Percentiles rank a stretch among this genome's conserved stretches.
Conservation (phyloP, 331 rosid species). For the Prunus yedoensis region DNA sequence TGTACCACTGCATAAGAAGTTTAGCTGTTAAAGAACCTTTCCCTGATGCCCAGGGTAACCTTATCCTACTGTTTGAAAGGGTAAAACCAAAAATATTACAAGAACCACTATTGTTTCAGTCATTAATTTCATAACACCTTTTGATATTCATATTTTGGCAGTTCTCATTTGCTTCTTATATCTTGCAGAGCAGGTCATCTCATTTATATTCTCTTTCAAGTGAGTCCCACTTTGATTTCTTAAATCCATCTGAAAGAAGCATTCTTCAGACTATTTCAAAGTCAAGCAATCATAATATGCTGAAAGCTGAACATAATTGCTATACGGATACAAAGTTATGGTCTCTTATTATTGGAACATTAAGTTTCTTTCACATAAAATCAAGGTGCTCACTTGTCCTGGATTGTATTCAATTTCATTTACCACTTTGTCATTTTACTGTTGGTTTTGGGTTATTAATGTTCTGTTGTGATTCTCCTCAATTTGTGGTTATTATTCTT, state of each 20-base stretch:
- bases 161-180: constrained; percentile 38
- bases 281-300: constrained; percentile 27
- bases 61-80: constrained; percentile 75
- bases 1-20: constrained; percentile 92
- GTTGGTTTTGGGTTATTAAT: background rate
- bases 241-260: constrained; percentile 40
- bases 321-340: constrained; percentile 45
- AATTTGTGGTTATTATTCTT: background rate
- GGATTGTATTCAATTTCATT: constrained; percentile 7
- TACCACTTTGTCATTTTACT: background rate
- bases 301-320: constrained; percentile 31
- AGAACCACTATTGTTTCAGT: background rate
- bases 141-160: constrained; percentile 7
- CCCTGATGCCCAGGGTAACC: constrained; percentile 90
- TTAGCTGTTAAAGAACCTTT: constrained; percentile 86
- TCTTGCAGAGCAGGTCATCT: constrained; percentile 81
- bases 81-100: constrained; percentile 32
- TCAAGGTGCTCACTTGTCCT: constrained; percentile 56
- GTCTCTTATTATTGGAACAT: constrained; percentile 63
- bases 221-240: constrained; percentile 44
- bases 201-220: constrained; percentile 36
- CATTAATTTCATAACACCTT: background rate
- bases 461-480: background rate
- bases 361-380: constrained; percentile 71
- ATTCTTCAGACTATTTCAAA: constrained; percentile 23